Conservation (phyloP, 495 filamentous ascomycete species). For the Lophiotrema nucula region DNA sequence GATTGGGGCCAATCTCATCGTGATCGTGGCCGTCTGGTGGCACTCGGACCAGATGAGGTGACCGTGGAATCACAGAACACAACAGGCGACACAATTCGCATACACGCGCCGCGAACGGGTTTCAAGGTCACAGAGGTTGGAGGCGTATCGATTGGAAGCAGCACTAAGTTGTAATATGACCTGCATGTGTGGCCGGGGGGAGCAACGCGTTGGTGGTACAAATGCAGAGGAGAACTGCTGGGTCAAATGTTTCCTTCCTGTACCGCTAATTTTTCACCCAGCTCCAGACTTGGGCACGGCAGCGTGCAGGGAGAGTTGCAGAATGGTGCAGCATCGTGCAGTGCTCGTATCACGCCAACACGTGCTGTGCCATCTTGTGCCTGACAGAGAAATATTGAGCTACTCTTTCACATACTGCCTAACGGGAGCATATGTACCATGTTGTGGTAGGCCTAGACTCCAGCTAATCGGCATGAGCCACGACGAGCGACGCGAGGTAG, state of each 20-base stretch:
- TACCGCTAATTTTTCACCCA: not conserved
- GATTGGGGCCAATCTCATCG: slow-evolving; percentile 55
- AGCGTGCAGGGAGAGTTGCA: slow-evolving; percentile 7
- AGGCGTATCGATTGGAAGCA: slow-evolving; percentile 5
- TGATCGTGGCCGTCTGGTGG: slow-evolving; percentile 53
- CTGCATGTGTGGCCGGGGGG: slow-evolving; percentile 24
- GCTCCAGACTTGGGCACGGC: slow-evolving; percentile 8
- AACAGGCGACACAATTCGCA: slow-evolving; percentile 43
- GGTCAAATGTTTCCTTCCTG: not conserved
- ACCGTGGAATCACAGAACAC: slow-evolving; percentile 50
- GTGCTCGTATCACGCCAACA: slow-evolving; percentile 2
- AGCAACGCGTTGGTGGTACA: slow-evolving; percentile 22
- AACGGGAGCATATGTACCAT: not conserved
- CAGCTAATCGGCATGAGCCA: slow-evolving; percentile 27
- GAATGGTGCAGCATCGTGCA: slow-evolving; percentile 9
- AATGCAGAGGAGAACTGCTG: not conserved
- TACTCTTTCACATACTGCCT: not conserved
- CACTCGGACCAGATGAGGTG: slow-evolving; percentile 49
- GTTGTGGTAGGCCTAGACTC: not conserved
- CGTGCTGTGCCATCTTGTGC: slow-evolving; percentile 15
- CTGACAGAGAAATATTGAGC: not conserved
- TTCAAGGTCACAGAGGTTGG: slow-evolving; percentile 43
- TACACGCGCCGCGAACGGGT: slow-evolving; percentile 60
- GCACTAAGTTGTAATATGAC: slow-evolving; percentile 17
- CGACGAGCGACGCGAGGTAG: slow-evolving; percentile 9